A percentile compares a stretch with the other conserved stretches of the same genome.
Evolutionary conservation across 768 basidiomycete species (phyloP).

Genomic region (Hypholoma fasciculare): DNA sequence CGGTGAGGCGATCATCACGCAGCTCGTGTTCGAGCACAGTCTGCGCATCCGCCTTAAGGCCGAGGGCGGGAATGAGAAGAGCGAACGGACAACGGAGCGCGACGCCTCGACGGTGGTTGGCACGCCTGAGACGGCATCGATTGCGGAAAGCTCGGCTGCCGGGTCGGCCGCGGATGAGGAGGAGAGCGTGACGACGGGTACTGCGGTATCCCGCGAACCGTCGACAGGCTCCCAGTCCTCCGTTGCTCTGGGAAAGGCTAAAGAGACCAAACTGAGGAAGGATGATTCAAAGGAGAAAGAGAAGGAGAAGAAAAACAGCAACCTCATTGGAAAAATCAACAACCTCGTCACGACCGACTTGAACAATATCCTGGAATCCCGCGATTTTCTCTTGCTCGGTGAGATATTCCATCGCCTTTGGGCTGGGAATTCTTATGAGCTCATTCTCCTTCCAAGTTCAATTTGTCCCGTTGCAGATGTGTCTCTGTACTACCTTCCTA

Average conservation of each 20-base stretch:
- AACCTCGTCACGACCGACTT: conserved; percentile 72
- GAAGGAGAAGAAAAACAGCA: conserved; percentile 24
- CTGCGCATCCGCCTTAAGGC: conserved; percentile 65
- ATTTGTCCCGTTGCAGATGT: conserved; percentile 41
- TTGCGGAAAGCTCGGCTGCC: neutral
- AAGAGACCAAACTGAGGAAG: neutral
- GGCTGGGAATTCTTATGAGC: neutral
- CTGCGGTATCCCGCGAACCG: neutral
- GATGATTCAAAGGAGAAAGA: neutral
- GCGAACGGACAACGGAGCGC: neutral
- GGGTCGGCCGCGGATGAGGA: neutral
- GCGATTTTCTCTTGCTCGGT: conserved; percentile 33
- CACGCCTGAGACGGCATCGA: neutral
- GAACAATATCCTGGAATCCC: conserved; percentile 31
- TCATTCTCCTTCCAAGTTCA: conserved; percentile 18
- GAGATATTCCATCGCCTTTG: neutral
- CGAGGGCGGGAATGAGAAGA: conserved; percentile 9
- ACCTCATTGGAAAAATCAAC: conserved; percentile 74
- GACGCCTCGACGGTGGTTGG: neutral
- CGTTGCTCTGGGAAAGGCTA: neutral
- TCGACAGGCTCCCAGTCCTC: neutral
- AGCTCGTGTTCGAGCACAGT: conserved; percentile 43
- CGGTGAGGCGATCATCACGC: conserved; percentile 41
- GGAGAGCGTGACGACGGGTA: neutral
- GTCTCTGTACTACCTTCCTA: conserved; percentile 39